A percentile compares a stretch with the other conserved stretches of the same genome.
These are phyloP conservation scores for Centrapalus pauciflorus DNA, from an alignment of 129 eudicot genomes.

Conservation along the genomic window DNA sequence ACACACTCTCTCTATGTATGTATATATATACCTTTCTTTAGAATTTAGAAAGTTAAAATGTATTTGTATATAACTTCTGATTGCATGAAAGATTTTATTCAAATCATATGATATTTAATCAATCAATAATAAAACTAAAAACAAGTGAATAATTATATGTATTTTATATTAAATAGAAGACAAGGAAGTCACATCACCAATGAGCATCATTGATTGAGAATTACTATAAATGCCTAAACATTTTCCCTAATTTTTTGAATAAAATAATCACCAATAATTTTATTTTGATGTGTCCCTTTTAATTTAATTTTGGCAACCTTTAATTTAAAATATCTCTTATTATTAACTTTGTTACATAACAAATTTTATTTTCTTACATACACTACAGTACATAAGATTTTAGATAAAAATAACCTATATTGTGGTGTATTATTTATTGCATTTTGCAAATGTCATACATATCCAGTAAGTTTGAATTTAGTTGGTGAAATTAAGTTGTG, in stretches of 20 bases:
- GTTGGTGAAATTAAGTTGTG: no score
- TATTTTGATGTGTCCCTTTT: background rate
- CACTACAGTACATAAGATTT: no score
- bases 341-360: background rate
- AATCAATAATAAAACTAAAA: no score
- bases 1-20: no score
- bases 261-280: background rate
- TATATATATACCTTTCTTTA: no score
- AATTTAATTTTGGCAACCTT: background rate
- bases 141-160: background rate
- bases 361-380: no score
- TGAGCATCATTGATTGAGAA: slow-evolving; percentile 13
- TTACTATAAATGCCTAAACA: slow-evolving; percentile 2
- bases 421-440: background rate
- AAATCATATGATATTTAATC: no score
- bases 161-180: background rate
- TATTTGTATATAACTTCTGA: no score
- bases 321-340: background rate
- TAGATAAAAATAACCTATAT: background rate
- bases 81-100: no score
- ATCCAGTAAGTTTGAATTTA: no score
- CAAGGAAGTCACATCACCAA: slow-evolving; percentile 17
- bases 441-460: background rate
- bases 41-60: no score
- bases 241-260: slow-evolving; percentile 2